Evolutionary conservation across 2,329 filamentous ascomycete species (phyloP), one percentile per base, ranked within the genome.

Genomic region (Phyllosticta paracitricarpa): DNA sequence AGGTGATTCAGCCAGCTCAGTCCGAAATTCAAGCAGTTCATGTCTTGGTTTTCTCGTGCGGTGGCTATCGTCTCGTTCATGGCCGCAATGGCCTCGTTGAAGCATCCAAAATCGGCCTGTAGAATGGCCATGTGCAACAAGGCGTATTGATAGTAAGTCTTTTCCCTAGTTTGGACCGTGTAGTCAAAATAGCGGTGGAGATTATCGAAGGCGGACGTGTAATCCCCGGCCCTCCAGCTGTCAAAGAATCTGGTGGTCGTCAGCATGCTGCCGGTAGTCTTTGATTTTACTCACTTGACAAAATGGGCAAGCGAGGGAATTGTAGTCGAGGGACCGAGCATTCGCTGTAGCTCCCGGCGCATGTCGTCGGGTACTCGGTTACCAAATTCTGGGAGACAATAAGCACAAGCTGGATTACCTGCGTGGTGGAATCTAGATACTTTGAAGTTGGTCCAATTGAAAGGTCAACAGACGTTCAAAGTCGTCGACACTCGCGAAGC

Each of bases 151-250:
- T 99, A 97, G 68, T 92, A 92, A 4, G 89, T 83, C 25, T 89
- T 86, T 68, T 96, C 89, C 63, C 86, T 80, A 66, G 86, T 89
- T 68, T 94, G 89, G 84, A 95, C 91, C 1, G 92, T 94, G 73
- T 96, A 97, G 73, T 99, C 94, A 68, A 97, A 99, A 73, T 97
- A 99, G 58, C 91, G 87, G 72, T 97, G 92, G 22, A 99, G 80
- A 66, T 87, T 87, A 69, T 99, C 93, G 70, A 97, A 94, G 0
- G 94, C 89, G 0, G 89, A 90, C 12, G 89, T 86, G 69, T 93
- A 95, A 73, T 97, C 91, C 4, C 93, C 93, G 3, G 91, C 86
- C 71, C 88, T 84, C 93, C 92, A 97, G 0, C 91, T 85, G 72
- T 99, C 92, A 14, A 97, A 85, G 70, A 96, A 97, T 66, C 87